Base-by-base conservation (phyloP, 768 basidiomycete genomes). In the Goffeauzyma gilvescens region DNA sequence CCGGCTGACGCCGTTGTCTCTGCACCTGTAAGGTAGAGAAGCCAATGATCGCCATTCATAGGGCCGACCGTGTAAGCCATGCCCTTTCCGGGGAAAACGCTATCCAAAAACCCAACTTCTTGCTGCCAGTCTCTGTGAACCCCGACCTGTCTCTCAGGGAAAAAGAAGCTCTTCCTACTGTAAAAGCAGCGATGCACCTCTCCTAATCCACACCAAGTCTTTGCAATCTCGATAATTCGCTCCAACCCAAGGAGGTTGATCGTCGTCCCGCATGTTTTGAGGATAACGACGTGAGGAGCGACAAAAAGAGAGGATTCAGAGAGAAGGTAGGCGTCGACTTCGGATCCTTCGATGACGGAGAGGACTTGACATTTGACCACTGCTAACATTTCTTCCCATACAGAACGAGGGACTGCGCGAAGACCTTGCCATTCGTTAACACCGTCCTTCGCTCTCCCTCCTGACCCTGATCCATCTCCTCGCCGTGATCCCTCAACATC, bases 201-300 rank as follows among this genome's bases (percentile, higher is more conserved):
- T 20, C 51, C 50, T 50, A 65, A 60, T 0, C 64, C 65, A 52
- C 66, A 67, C 33, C 59, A 63, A 48, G 61, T 55, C 42, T 55
- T 50, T 2, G 93, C 93, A 58, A 96, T 90, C 55, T 86, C 78
- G 46, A 98, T 81, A 55, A 98, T 90, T 45, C 85, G 76, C 17
- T 86, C 84, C 38, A 98, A 72, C 10, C 93, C 93, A 49, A 90
- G 72, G 37, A 98, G 79, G 67, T 96, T 95, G 48, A 96, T 78
- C 5, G 93, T 98, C 3, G 93, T 98, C 20, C 93, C 93, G 64
- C 93, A 98, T 10, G 93, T 98, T 67, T 98, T 98, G 59, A 98
- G 75, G 55, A 98, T 96, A 47, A 98, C 72, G 44, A 86, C 79
- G 66, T 98, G 89, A 2, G 90, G 76, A 28, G 80, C 84, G 41